Evolutionary conservation across 345 rosid genomes (phyloP).

Genomic region (Toxicodendron radicans): DNA sequence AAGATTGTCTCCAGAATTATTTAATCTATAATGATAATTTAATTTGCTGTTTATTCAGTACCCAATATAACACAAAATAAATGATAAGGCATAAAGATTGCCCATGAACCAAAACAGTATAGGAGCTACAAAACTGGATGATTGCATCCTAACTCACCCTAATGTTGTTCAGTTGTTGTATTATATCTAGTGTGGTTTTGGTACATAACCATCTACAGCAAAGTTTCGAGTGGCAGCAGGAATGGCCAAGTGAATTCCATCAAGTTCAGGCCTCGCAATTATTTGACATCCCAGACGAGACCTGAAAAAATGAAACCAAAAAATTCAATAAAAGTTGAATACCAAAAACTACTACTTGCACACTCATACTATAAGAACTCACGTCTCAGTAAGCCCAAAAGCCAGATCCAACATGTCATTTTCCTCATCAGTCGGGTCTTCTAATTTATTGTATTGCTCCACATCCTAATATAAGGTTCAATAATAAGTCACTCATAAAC

Average conservation of each 20-base stretch:
- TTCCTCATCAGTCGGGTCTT: conserved; percentile 98
- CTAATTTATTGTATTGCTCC: conserved; percentile 80
- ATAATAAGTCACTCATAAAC: conserved; percentile 10
- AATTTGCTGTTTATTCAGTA: conserved; percentile 7
- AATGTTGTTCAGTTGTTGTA: not conserved
- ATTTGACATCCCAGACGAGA: conserved; percentile 89
- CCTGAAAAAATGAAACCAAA: conserved; percentile 39
- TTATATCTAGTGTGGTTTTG: conserved; percentile 73
- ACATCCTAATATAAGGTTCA: conserved; percentile 48
- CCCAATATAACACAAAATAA: conserved; percentile 10
- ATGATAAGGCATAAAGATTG: not conserved
- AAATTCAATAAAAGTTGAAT: not conserved
- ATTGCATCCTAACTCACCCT: conserved; percentile 19
- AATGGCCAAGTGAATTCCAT: conserved; percentile 73
- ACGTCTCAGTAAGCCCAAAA: conserved; percentile 89
- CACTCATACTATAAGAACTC: conserved; percentile 28
- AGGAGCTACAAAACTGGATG: conserved; percentile 38
- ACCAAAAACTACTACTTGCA: not conserved
- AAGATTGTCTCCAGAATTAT: not conserved
- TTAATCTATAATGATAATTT: not conserved
- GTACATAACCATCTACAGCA: conserved; percentile 81
- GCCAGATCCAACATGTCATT: conserved; percentile 99
- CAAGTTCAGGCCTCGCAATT: conserved; percentile 75
- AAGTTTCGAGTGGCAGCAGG: conserved; percentile 91
- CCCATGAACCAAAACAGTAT: conserved; percentile 10